phyloP scores from a whole-genome alignment of 2,329 filamentous ascomycete species.

The Parastagonospora nodorum region DNA sequence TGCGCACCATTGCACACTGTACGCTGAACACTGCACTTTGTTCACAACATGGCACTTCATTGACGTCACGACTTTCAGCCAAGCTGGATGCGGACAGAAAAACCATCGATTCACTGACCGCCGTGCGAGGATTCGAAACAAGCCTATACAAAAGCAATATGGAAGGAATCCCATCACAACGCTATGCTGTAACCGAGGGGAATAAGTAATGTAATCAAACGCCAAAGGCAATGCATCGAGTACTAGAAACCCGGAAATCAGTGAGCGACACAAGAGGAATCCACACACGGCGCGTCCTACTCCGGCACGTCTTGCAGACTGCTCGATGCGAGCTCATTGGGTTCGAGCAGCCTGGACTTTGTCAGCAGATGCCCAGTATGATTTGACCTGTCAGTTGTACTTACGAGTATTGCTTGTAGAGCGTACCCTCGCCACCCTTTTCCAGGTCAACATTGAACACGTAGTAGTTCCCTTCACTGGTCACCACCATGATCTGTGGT shows the following conservation, averaged over 20 bases:
- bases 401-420: constrained; percentile 93
- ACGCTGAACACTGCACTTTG: no score
- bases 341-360: constrained; percentile 38
- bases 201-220: constrained; percentile 30
- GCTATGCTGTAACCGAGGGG: constrained; percentile 23
- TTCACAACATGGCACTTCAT: no score
- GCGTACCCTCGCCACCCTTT: constrained; percentile 86
- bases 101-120: no score
- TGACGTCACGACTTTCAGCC: no score
- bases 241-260: constrained; percentile 9
- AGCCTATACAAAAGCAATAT: background rate
- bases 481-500: constrained; percentile 97
- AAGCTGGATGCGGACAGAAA: no score
- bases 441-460: constrained; percentile 96
- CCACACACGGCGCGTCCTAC: constrained; percentile 11
- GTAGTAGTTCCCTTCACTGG: constrained; percentile 92
- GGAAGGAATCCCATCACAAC: background rate
- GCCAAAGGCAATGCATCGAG: constrained; percentile 36
- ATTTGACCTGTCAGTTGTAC: constrained; percentile 43
- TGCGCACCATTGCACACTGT: no score
- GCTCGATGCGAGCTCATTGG: constrained; percentile 39
- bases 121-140: no score
- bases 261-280: background rate
- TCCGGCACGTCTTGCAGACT: constrained; percentile 37
- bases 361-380: constrained; percentile 15